Percentiles rank a stretch among this genome's conserved stretches.
Evolutionary conservation across 768 basidiomycete species (phyloP).

Genomic region (Amanita phalloides): DNA sequence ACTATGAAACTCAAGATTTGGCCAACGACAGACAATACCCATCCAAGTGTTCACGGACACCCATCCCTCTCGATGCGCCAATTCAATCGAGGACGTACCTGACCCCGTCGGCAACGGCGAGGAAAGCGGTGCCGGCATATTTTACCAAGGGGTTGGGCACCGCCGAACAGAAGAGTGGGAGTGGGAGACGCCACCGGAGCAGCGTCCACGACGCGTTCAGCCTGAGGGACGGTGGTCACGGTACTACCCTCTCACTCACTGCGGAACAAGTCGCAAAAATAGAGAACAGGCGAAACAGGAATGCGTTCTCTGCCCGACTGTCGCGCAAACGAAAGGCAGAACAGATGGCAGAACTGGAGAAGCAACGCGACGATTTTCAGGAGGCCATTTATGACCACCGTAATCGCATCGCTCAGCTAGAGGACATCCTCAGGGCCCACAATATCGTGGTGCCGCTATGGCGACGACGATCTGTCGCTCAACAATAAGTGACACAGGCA

Average conservation of each 20-base stretch:
- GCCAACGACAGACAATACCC: not conserved
- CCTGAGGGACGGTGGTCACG: constrained; percentile 20
- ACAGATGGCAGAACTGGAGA: constrained; percentile 56
- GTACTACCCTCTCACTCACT: constrained; percentile 21
- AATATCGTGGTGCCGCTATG: not conserved
- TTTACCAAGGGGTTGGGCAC: constrained; percentile 25
- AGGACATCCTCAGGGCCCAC: not conserved
- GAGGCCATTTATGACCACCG: not conserved
- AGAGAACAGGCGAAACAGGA: constrained; percentile 70
- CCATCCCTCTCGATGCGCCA: constrained; percentile 64
- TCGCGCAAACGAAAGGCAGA: constrained; percentile 67
- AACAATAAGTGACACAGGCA: no score
- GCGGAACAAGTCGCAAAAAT: constrained; percentile 53
- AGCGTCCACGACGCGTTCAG: constrained; percentile 39
- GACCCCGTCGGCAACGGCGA: constrained; percentile 63
- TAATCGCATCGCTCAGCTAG: not conserved
- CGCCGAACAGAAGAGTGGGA: not conserved
- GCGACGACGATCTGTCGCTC: no score
- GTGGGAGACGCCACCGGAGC: constrained; percentile 37
- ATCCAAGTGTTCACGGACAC: not conserved
- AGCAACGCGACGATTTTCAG: not conserved
- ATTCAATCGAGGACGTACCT: constrained; percentile 71
- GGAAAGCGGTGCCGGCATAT: constrained; percentile 66
- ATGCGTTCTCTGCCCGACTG: constrained; percentile 77
- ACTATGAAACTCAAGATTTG: not conserved